A percentile compares a stretch with the other conserved stretches of the same genome.
Evolutionary conservation across 2,329 filamentous ascomycete species (phyloP).

Genomic region (Calonectria montana): DNA sequence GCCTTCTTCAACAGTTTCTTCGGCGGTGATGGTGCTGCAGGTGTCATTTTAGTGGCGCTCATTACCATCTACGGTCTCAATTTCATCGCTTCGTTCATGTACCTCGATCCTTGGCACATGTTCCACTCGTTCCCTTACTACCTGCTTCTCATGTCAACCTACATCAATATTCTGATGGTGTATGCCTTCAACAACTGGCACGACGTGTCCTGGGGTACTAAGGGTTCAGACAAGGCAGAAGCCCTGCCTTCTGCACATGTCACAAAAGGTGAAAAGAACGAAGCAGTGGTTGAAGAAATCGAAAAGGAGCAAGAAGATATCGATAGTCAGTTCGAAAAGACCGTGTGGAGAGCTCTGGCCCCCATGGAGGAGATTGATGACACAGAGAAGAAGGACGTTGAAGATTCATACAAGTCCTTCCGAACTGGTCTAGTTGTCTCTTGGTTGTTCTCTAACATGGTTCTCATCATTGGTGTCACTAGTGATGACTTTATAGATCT

Average conservation of each 20-base stretch:
- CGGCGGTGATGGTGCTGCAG: conserved; percentile 35
- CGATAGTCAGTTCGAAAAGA: conserved; percentile 40
- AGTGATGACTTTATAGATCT: conserved; percentile 38
- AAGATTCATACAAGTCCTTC: conserved; percentile 41
- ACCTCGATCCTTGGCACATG: conserved; percentile 43
- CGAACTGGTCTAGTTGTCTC: conserved; percentile 39
- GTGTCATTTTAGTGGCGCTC: conserved; percentile 38
- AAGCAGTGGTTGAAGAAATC: conserved; percentile 37
- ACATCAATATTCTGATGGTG: conserved; percentile 43
- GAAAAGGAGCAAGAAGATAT: conserved; percentile 41
- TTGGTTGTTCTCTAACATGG: conserved; percentile 40
- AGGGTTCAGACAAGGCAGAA: conserved; percentile 36
- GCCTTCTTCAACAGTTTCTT: conserved; percentile 39
- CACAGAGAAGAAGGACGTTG: conserved; percentile 36
- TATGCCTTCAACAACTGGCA: conserved; percentile 43
- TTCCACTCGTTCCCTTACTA: conserved; percentile 42
- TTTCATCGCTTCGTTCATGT: conserved; percentile 38
- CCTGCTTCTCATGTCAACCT: conserved; percentile 40
- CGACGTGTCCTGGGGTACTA: conserved; percentile 40
- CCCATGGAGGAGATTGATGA: conserved; percentile 37
- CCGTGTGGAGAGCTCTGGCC: conserved; percentile 38
- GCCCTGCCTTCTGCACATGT: conserved; percentile 36
- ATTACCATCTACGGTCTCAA: conserved; percentile 41
- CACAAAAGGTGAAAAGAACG: conserved; percentile 35
- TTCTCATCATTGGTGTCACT: conserved; percentile 38